Evolutionary conservation across 2,329 filamentous ascomycete genomes (phyloP).

Genomic region (Penicillium aurantiogriseum): DNA sequence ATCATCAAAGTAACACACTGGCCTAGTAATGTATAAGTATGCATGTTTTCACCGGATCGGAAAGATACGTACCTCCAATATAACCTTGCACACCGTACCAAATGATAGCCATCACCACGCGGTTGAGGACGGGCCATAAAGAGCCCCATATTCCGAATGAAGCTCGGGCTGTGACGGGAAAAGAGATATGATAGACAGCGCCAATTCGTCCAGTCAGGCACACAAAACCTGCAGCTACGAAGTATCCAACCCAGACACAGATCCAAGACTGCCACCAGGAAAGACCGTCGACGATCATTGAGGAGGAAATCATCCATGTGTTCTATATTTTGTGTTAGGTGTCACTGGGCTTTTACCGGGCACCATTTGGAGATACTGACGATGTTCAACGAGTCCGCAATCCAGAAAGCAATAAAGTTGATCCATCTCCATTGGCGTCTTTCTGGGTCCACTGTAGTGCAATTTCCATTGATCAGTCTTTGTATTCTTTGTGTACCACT

Average conservation of each 20-base stretch:
- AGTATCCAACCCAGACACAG: constrained; percentile 85
- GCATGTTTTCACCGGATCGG: neutral
- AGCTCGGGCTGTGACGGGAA: constrained; percentile 74
- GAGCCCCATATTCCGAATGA: constrained; percentile 89
- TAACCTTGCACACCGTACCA: constrained; percentile 77
- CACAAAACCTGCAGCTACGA: constrained; percentile 72
- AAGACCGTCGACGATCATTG: constrained; percentile 73
- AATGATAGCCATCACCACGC: constrained; percentile 81
- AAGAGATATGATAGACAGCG: constrained; percentile 83
- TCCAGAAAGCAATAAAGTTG: constrained; percentile 89
- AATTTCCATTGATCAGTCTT: neutral
- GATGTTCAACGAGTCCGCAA: constrained; percentile 82
- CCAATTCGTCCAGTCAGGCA: constrained; percentile 78
- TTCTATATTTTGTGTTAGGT: constrained; percentile 50
- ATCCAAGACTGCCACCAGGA: constrained; percentile 92
- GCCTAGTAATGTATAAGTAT: constrained; percentile 43
- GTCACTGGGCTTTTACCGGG: neutral
- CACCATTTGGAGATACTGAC: constrained; percentile 32
- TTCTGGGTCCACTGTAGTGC: constrained; percentile 66
- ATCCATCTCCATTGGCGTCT: constrained; percentile 80
- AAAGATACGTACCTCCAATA: constrained; percentile 60
- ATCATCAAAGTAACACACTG: constrained; percentile 89
- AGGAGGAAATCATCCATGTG: constrained; percentile 90
- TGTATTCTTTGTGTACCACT: neutral
- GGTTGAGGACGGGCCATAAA: constrained; percentile 84